Evolutionary conservation across 2,329 filamentous ascomycete genomes (phyloP).

Genomic region (Fusarium sambucinum): DNA sequence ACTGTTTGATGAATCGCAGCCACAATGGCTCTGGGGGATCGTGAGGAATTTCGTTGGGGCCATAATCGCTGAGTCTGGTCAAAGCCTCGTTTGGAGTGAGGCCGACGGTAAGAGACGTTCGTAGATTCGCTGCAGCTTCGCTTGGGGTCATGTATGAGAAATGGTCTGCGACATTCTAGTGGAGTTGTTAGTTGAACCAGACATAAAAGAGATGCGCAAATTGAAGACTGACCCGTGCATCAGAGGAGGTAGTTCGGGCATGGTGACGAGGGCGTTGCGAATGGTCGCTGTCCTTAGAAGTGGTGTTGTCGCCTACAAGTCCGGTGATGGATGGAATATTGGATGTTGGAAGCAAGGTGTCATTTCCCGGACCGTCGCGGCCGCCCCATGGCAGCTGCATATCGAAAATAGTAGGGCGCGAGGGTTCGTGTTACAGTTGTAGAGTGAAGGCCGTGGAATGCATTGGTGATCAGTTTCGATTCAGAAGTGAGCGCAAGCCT

Average conservation of each 20-base stretch:
- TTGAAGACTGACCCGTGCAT: slow-evolving; percentile 62
- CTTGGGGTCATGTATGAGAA: slow-evolving; percentile 77
- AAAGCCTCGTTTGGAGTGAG: slow-evolving; percentile 85
- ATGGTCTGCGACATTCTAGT: slow-evolving; percentile 68
- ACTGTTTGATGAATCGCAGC: slow-evolving; percentile 95
- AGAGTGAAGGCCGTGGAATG: slow-evolving; percentile 31
- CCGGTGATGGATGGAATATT: slow-evolving; percentile 52
- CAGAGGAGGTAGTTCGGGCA: slow-evolving; percentile 65
- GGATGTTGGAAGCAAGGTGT: slow-evolving; percentile 53
- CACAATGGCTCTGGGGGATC: slow-evolving; percentile 94
- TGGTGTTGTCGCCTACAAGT: slow-evolving; percentile 44
- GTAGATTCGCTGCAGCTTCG: slow-evolving; percentile 81
- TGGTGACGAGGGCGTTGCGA: slow-evolving; percentile 52
- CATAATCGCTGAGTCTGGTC: slow-evolving; percentile 81
- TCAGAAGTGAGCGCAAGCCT: slow-evolving; percentile 41
- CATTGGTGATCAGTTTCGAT: slow-evolving; percentile 39
- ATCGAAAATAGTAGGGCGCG: slow-evolving; percentile 39
- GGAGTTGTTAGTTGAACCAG: slow-evolving; percentile 29
- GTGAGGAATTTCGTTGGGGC: slow-evolving; percentile 93
- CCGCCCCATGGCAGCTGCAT: slow-evolving; percentile 57
- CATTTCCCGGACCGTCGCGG: slow-evolving; percentile 49
- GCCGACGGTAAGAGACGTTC: slow-evolving; percentile 86
- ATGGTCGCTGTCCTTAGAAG: slow-evolving; percentile 46
- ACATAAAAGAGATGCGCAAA: background rate
- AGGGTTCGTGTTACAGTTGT: slow-evolving; percentile 35